phyloP scores from a whole-genome alignment of 2,329 filamentous ascomycete genomes.

The Fonsecaea erecta region DNA sequence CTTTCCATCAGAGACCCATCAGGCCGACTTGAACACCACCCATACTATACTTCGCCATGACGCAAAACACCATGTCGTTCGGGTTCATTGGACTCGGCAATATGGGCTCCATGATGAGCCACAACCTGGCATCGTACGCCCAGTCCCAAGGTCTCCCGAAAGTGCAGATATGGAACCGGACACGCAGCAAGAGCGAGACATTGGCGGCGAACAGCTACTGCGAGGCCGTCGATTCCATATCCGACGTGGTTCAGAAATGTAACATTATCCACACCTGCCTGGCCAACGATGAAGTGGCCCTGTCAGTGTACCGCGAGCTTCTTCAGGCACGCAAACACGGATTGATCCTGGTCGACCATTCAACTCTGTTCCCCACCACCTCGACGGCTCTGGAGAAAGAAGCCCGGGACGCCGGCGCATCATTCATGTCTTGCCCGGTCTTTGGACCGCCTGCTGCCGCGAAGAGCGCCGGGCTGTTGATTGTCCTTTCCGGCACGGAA shows the following conservation, averaged over 20 bases:
- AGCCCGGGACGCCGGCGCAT: constrained; percentile 1
- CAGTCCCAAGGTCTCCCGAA: constrained; percentile 12
- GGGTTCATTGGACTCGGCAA: constrained; percentile 19
- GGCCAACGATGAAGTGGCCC: constrained; percentile 14
- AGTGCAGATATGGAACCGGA: constrained; percentile 18
- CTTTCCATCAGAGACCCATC: neutral
- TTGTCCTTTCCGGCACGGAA: constrained; percentile 11
- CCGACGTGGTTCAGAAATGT: constrained; percentile 8
- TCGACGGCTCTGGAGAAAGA: constrained; percentile 10
- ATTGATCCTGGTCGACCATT: constrained; percentile 14
- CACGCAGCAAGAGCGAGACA: constrained; percentile 9
- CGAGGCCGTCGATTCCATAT: neutral
- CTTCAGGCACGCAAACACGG: constrained; percentile 6
- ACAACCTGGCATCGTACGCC: constrained; percentile 14
- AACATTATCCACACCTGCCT: constrained; percentile 18
- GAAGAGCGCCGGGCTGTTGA: constrained; percentile 16
- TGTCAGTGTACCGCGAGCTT: constrained; percentile 12
- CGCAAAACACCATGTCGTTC: constrained; percentile 1
- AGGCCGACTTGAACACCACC: neutral
- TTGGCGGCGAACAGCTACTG: constrained; percentile 9
- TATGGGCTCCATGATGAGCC: constrained; percentile 17
- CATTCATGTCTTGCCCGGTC: constrained; percentile 21
- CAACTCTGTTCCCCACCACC: constrained; percentile 18
- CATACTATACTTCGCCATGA: constrained; percentile 5
- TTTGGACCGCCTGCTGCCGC: constrained; percentile 17